A percentile compares a stretch with the other conserved stretches of the same genome.
phyloP scores from a whole-genome alignment of 345 rosid genomes.

The Zanthoxylum bungeanum region DNA sequence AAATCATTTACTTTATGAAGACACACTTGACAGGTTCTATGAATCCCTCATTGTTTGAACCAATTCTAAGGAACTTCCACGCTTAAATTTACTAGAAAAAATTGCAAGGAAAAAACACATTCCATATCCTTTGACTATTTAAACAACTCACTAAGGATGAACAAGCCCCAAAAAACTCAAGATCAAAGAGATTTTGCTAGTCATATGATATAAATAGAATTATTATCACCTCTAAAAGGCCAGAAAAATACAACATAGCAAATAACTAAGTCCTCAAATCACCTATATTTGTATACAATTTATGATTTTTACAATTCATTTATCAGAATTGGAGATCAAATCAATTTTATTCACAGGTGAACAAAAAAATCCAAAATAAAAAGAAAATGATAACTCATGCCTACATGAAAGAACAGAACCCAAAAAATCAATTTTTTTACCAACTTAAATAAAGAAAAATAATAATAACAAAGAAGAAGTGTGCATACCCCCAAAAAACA shows the following conservation, averaged over 20 bases:
- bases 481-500: neutral
- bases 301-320: neutral
- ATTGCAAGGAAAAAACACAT: too few species aligned
- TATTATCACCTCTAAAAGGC: neutral
- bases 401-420: neutral
- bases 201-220: neutral
- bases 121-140: too few species aligned
- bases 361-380: neutral
- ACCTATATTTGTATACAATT: neutral
- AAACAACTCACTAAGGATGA: too few species aligned
- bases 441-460: neutral
- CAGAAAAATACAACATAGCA: neutral
- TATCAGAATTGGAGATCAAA: neutral
- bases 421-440: neutral
- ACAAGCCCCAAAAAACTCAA: neutral
- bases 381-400: neutral
- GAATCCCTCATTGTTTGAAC: neutral
- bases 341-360: neutral
- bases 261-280: neutral
- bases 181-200: neutral
- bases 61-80: neutral
- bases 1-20: neutral
- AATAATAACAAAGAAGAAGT: neutral
- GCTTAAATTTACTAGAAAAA: neutral
- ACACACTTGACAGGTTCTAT: neutral